phyloP scores from a whole-genome alignment of 2,329 filamentous ascomycete genomes.

The Ophiobolus disseminans region DNA sequence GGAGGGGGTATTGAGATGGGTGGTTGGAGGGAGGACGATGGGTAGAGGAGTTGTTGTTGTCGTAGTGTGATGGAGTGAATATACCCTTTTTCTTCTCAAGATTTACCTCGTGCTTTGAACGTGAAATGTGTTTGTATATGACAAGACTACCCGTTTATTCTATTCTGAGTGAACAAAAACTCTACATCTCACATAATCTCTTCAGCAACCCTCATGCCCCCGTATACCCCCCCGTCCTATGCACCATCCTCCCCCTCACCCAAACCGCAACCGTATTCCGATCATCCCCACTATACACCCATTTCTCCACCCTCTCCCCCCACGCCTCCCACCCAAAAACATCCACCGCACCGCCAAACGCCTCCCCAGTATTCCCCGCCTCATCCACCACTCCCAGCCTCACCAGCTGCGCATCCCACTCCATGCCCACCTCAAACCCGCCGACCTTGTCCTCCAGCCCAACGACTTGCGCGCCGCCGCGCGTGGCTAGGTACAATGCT shows the following conservation, averaged over 20 bases:
- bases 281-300: conserved; percentile 93
- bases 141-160: too few relatives aligned
- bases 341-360: conserved; percentile 71
- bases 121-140: conserved; percentile 8
- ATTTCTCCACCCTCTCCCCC: conserved; percentile 88
- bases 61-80: neutral
- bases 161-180: too few relatives aligned
- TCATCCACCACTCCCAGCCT: conserved; percentile 59
- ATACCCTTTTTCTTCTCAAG: conserved; percentile 5
- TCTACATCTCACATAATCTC: too few relatives aligned
- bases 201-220: neutral
- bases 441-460: conserved; percentile 76
- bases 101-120: neutral
- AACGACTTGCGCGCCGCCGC: conserved; percentile 84
- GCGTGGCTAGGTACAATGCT: conserved; percentile 82
- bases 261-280: conserved; percentile 88
- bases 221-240: conserved; percentile 50
- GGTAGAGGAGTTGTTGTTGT: neutral
- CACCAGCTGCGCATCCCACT: conserved; percentile 90
- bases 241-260: conserved; percentile 84
- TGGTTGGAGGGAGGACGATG: neutral
- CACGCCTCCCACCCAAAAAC: conserved; percentile 92
- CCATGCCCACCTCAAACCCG: conserved; percentile 82
- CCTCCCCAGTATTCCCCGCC: conserved; percentile 41
- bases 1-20: neutral